Percentiles rank a stretch among this genome's conserved stretches.
phyloP scores from a whole-genome alignment of 305 asterid species.

The Rubia tinctorum region DNA sequence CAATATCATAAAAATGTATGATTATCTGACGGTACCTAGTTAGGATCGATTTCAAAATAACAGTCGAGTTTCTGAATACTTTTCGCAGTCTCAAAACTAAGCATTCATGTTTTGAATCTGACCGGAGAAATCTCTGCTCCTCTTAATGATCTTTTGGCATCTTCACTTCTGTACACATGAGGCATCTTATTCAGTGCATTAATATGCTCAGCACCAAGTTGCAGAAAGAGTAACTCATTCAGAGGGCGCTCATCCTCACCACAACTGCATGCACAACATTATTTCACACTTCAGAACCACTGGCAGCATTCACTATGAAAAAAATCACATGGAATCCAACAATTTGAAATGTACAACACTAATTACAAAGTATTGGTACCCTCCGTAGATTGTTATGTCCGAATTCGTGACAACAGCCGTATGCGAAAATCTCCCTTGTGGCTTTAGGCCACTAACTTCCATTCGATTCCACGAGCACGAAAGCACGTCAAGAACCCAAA shows the following conservation, averaged over 20 bases:
- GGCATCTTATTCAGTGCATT: slow-evolving; percentile 27
- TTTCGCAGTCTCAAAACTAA: background rate
- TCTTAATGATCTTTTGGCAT: slow-evolving; percentile 33
- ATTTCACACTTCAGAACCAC: background rate
- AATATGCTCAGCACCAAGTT: slow-evolving; percentile 37
- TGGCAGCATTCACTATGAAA: background rate
- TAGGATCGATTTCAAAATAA: background rate
- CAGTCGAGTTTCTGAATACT: background rate
- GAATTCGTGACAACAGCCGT: slow-evolving; percentile 58
- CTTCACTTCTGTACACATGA: slow-evolving; percentile 25
- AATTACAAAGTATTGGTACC: slow-evolving; percentile 31
- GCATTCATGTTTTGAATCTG: background rate
- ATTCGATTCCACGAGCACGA: slow-evolving; percentile 67
- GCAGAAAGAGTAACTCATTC: slow-evolving; percentile 72
- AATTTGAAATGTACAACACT: background rate
- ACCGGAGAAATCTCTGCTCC: slow-evolving; percentile 40
- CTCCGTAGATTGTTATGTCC: slow-evolving; percentile 80
- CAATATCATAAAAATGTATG: slow-evolving; percentile 9
- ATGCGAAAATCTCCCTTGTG: slow-evolving; percentile 91
- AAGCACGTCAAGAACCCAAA: slow-evolving; percentile 70
- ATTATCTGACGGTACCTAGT: background rate
- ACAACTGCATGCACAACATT: slow-evolving; percentile 43
- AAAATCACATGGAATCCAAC: background rate
- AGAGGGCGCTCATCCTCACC: slow-evolving; percentile 95
- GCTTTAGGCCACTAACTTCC: slow-evolving; percentile 45